Evolutionary conservation across 2,329 filamentous ascomycete genomes (phyloP), one percentile per base, ranked within the genome.

Genomic region (Cryphonectria radicalis): DNA sequence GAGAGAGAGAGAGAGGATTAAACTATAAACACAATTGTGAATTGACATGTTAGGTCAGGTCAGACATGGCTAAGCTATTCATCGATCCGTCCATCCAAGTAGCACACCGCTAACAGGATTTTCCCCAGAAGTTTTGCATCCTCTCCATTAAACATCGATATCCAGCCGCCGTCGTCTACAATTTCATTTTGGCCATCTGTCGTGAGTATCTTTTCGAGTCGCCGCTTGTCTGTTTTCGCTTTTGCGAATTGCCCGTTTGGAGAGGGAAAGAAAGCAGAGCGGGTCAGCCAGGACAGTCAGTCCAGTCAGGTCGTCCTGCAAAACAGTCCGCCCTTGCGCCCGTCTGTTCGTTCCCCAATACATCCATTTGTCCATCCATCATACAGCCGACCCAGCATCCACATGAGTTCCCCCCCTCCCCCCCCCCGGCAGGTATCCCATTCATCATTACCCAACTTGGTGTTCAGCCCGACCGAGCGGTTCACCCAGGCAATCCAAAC

Each of bases 121-220:
- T 11, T 50, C 6, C 46, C 46, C 46, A 50, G 19, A n/a, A 50
- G 5, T 19, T 19, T 50, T 50, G 14, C 59, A 14, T 62, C 59
- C 28, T 62, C 32, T 62, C 32, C 22, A 62, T 62, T 62, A 62
- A 62, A n/a, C 32, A 40, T 62, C 59, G 22, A 32, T 59, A 17
- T 32, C 55, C 14, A 59, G 55, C 55, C 14, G 28, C 55, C 28
- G 13, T 11, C 14, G 55, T 32, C 55, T 59, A 32, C 55, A 14
- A 32, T 59, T 14, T 28, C 13, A 3, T 3, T n/a, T 50, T 50
- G 2, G 7, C 11, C 46, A 22, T 32, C 35, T 32, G 55, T 59
- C 25, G 8, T 32, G 25, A 28, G 28, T 19, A 32, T 19, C 32
- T 28, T 35, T 59, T 14, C 35, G 17, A 32, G 14, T 59, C 55